Percentiles rank a stretch among this genome's conserved stretches.
Evolutionary conservation across 164 flowering plant species (phyloP).

Genomic region (Umbilicus rupestris): DNA sequence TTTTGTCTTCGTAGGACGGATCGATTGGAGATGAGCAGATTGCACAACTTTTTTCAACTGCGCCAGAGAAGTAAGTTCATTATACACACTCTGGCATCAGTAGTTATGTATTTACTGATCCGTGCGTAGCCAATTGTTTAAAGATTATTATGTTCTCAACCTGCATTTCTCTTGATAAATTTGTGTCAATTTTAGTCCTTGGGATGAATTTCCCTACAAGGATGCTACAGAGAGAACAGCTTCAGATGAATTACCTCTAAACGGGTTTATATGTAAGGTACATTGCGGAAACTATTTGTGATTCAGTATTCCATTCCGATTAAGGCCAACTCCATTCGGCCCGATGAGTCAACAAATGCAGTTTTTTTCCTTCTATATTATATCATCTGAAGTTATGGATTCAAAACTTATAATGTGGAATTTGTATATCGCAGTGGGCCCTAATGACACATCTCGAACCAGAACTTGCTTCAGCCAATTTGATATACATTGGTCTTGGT

Average conservation of each 20-base stretch:
- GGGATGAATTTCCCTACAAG: slow-evolving; percentile 61
- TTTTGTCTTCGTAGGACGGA: neutral
- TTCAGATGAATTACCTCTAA: slow-evolving; percentile 63
- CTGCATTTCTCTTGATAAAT: neutral
- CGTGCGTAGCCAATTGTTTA: neutral
- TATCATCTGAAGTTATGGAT: neutral
- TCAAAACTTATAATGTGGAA: neutral
- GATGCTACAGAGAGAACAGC: slow-evolving; percentile 78
- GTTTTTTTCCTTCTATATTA: neutral
- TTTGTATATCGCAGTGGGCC: slow-evolving; percentile 68
- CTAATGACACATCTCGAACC: slow-evolving; percentile 89
- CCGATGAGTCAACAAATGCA: neutral
- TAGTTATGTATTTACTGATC: neutral
- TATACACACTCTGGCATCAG: neutral
- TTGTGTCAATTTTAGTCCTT: slow-evolving; percentile 44
- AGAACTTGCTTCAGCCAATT: slow-evolving; percentile 44
- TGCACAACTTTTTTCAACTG: slow-evolving; percentile 6
- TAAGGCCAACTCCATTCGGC: neutral
- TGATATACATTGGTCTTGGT: slow-evolving; percentile 75
- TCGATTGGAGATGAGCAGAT: slow-evolving; percentile 1
- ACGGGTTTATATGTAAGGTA: slow-evolving; percentile 82
- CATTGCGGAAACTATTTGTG: no score
- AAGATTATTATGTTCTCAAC: neutral
- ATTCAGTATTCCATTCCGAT: no score
- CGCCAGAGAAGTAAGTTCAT: slow-evolving; percentile 3